phyloP scores from a whole-genome alignment of 805 yeast species.

The Candida ovalis region DNA sequence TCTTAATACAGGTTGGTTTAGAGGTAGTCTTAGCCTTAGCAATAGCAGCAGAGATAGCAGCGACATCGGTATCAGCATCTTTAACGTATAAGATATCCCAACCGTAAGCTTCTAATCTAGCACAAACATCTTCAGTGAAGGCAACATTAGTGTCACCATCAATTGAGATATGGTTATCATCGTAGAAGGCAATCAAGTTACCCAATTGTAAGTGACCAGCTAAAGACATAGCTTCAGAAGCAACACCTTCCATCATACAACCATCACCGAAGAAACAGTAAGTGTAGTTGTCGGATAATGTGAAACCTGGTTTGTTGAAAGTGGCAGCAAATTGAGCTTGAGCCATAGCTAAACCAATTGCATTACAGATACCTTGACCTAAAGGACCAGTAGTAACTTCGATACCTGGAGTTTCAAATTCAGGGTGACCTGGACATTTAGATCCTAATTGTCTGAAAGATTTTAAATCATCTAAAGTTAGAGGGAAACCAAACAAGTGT shows the following conservation, averaged over 20 bases:
- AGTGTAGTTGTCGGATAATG: conserved; percentile 70
- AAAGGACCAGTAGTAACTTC: conserved; percentile 99
- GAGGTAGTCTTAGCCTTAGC: conserved; percentile 74
- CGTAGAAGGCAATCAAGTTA: conserved; percentile 93
- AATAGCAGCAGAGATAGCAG: conserved; percentile 65
- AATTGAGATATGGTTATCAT: conserved; percentile 94
- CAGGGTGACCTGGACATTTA: conserved; percentile 98
- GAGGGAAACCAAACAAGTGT: conserved; percentile 80
- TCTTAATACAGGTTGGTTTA: conserved; percentile 88
- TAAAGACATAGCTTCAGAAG: conserved; percentile 88
- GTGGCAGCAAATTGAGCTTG: conserved; percentile 89
- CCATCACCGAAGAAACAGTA: conserved; percentile 93
- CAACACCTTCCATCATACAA: conserved; percentile 96
- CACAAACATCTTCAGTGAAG: conserved; percentile 87
- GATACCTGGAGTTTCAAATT: conserved; percentile 83
- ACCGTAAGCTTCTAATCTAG: conserved; percentile 87
- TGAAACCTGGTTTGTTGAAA: conserved; percentile 83
- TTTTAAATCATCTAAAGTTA: conserved; percentile 81
- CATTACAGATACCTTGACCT: conserved; percentile 96
- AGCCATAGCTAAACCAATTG: conserved; percentile 95
- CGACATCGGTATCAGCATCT: conserved; percentile 78
- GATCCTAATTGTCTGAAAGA: conserved; percentile 86
- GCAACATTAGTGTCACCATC: conserved; percentile 90
- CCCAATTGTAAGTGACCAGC: conserved; percentile 96
- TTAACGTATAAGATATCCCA: conserved; percentile 81